Evolutionary conservation across 108 stramenopile genomes (phyloP), one percentile per base, ranked within the genome.

Genomic region (Epithemia pelagica): DNA sequence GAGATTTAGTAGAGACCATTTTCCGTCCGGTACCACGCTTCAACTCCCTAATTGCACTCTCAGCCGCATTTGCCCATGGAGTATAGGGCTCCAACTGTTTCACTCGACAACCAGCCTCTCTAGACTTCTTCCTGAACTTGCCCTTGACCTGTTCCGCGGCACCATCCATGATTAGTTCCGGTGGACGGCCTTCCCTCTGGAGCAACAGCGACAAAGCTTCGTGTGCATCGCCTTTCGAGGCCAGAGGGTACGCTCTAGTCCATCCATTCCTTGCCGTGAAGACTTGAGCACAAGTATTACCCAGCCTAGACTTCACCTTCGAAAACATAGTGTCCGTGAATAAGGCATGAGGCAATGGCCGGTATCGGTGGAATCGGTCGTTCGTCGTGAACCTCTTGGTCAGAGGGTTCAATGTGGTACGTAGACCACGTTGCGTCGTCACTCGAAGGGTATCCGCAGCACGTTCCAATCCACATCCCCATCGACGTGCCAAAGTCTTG

Each of bases 31-130:
- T 46, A 5, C 15, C 10, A 10, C 15, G 5, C n/a, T n/a, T n/a
- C n/a, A n/a, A n/a, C n/a, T n/a, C 37, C 5, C 15, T 5, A 15
- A 46, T 46, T 10, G 10, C 5, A 15, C 10, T 15, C 37, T 46
- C 37, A 46, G 37, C 37, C 5, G 58, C 30, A 54, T 82, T 72
- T 23, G 71, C 70, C 77, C 69, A 74, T 31, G 74, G 81, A 0
- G 76, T 81, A 7, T 32, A 30, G 57, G 71, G 58, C 15, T 46
- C 37, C 22, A 22, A 46, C 15, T 5, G 37, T 46, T 46, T 46
- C 10, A 46, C 15, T 10, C 15, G 37, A 46, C 37, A 46, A 15
- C 15, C 75, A 66, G 76, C 66, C 56, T 71, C 54, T 15, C 61
- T 3, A 3, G 27, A 33, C 37, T 46, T 46, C 37, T 46, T 46